Evolutionary conservation across 164 flowering plant species (phyloP).

Genomic region (grape (Vitis vinifera)): ASM3070453v1 NC_081810.1:6003001-6003500

Average conservation of each 20-base stretch:
- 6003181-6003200: neutral
- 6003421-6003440: too few species aligned
- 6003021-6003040: slow-evolving; percentile 77
- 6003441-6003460: too few species aligned
- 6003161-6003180: neutral
- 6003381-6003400: too few species aligned
- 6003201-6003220: slow-evolving; percentile 7
- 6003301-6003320: too few species aligned
- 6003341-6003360: too few species aligned
- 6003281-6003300: too few species aligned
- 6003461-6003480: too few species aligned
- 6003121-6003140: neutral
- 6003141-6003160: neutral
- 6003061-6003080: slow-evolving; percentile 79
- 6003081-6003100: slow-evolving; percentile 16
- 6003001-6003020: slow-evolving; percentile 77
- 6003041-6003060: slow-evolving; percentile 96
- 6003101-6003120: slow-evolving; percentile 6
- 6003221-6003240: neutral
- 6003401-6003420: too few species aligned
- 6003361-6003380: too few species aligned
- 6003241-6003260: slow-evolving; percentile 1
- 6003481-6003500: too few species aligned
- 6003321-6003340: too few species aligned
- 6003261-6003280: neutral